Conservation (phyloP, 805 yeast genomes). For the Kluyveromyces starmeri region DNA sequence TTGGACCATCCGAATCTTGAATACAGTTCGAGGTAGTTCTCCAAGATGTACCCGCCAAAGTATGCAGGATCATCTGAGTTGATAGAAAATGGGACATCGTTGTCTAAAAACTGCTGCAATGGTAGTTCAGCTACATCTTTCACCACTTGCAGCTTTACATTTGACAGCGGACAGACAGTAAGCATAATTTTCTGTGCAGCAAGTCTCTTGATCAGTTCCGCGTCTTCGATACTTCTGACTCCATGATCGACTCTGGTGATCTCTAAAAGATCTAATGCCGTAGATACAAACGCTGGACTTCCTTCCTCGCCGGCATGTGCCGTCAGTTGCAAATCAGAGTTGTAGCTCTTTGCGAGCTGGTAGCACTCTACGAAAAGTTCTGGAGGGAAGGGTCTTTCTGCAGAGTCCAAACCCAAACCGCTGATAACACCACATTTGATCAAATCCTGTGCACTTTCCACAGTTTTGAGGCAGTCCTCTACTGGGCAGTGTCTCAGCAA, state of each 20-base stretch:
- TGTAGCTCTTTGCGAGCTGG: slow-evolving; percentile 35
- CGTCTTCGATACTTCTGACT: slow-evolving; percentile 51
- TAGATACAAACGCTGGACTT: slow-evolving; percentile 55
- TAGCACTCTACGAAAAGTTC: slow-evolving; percentile 59
- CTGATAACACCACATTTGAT: slow-evolving; percentile 51
- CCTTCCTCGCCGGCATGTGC: slow-evolving; percentile 93
- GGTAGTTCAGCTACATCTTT: slow-evolving; percentile 61
- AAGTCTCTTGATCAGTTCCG: slow-evolving; percentile 45
- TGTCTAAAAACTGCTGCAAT: slow-evolving; percentile 48
- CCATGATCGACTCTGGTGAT: slow-evolving; percentile 79
- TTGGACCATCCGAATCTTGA: slow-evolving; percentile 48
- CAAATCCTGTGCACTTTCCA: slow-evolving; percentile 43
- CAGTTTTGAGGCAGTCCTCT: slow-evolving; percentile 46
- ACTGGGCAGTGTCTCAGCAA: slow-evolving; percentile 67
- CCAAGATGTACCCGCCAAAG: slow-evolving; percentile 77
- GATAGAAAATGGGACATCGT: slow-evolving; percentile 60
- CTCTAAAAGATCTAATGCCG: slow-evolving; percentile 48
- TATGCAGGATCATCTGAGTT: slow-evolving; percentile 79
- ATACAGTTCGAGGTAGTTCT: slow-evolving; percentile 62
- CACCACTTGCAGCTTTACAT: slow-evolving; percentile 68
- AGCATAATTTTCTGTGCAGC: slow-evolving; percentile 49
- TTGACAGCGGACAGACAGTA: slow-evolving; percentile 71
- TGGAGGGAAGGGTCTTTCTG: slow-evolving; percentile 75
- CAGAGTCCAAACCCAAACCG: slow-evolving; percentile 76
- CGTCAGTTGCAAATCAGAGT: slow-evolving; percentile 52